Conservation (phyloP, 345 rosid genomes). For the Aethionema arabicum region DNA sequence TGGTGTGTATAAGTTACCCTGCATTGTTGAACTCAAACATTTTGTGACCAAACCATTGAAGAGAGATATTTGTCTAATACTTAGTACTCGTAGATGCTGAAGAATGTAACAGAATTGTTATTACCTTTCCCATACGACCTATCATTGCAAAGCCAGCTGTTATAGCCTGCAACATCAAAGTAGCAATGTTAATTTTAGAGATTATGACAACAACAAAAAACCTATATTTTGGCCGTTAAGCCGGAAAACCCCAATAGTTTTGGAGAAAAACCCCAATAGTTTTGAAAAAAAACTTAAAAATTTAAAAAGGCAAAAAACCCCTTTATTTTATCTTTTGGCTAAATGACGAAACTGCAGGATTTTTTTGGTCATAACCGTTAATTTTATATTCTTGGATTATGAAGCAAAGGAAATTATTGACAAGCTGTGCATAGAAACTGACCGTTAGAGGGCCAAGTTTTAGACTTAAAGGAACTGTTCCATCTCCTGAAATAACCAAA, state of each 20-base stretch:
- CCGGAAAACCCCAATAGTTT: too few species aligned
- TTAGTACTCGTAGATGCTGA: constrained; percentile 1
- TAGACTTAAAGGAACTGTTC: constrained; percentile 70
- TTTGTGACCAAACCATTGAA: constrained; percentile 19
- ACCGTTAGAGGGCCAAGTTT: constrained; percentile 85
- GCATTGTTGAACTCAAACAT: constrained; percentile 28
- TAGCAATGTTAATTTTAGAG: not conserved
- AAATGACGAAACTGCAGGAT: too few species aligned
- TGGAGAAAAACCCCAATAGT: too few species aligned
- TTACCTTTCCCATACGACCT: constrained; percentile 87
- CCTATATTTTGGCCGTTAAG: too few species aligned
- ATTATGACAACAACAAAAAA: too few species aligned
- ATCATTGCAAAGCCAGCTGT: constrained; percentile 84
- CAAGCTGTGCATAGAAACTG: constrained; percentile 27
- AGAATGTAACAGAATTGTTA: constrained; percentile 17
- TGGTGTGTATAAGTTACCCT: constrained; percentile 73
- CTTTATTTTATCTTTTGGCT: too few species aligned
- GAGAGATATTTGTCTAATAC: not conserved
- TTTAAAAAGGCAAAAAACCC: too few species aligned
- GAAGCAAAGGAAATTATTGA: constrained; percentile 3
- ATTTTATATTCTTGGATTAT: not conserved
- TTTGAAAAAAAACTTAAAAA: too few species aligned
- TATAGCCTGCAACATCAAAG: constrained; percentile 59
- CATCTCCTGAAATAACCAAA: constrained; percentile 66
- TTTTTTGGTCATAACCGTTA: not conserved